These are phyloP conservation scores for Candida tammaniensis DNA, from an alignment of 805 yeast species.

Conservation along the genomic window DNA sequence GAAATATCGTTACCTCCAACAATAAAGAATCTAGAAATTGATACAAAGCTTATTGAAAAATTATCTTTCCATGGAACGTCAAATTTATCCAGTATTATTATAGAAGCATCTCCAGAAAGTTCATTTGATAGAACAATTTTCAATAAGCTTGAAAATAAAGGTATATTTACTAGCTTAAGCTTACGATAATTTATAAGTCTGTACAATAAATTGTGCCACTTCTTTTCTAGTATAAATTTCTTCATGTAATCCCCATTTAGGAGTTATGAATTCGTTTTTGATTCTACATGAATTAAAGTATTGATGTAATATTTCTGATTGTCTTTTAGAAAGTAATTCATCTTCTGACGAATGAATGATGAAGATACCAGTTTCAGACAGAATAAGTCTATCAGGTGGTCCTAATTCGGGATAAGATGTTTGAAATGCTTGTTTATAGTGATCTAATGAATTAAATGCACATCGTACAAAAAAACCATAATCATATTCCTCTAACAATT, in stretches of 20 bases:
- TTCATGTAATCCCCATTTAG: slow-evolving; percentile 59
- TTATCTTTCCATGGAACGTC: too few relatives aligned
- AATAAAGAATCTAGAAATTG: too few relatives aligned
- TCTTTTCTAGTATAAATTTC: slow-evolving; percentile 51
- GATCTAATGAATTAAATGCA: slow-evolving; percentile 43
- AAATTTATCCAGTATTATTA: too few relatives aligned
- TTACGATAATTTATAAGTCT: too few relatives aligned
- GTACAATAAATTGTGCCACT: slow-evolving; percentile 28
- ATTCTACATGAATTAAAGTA: slow-evolving; percentile 25
- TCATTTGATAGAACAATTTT: too few relatives aligned
- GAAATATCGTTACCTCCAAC: too few relatives aligned
- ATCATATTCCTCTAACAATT: slow-evolving; percentile 60
- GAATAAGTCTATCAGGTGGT: slow-evolving; percentile 2
- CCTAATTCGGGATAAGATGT: neutral
- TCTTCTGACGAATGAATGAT: slow-evolving; percentile 64
- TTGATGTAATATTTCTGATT: slow-evolving; percentile 39
- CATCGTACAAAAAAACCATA: slow-evolving; percentile 56
- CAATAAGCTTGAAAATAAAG: too few relatives aligned
- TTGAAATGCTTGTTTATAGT: slow-evolving; percentile 25
- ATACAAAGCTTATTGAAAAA: too few relatives aligned
- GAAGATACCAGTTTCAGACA: slow-evolving; percentile 18
- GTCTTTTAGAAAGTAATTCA: slow-evolving; percentile 57
- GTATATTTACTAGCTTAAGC: too few relatives aligned
- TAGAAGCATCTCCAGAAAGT: too few relatives aligned
- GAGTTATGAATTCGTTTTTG: slow-evolving; percentile 1